Conservation (phyloP, 1,284 basidiomycete species). For the Leccinum pachyderme region DNA sequence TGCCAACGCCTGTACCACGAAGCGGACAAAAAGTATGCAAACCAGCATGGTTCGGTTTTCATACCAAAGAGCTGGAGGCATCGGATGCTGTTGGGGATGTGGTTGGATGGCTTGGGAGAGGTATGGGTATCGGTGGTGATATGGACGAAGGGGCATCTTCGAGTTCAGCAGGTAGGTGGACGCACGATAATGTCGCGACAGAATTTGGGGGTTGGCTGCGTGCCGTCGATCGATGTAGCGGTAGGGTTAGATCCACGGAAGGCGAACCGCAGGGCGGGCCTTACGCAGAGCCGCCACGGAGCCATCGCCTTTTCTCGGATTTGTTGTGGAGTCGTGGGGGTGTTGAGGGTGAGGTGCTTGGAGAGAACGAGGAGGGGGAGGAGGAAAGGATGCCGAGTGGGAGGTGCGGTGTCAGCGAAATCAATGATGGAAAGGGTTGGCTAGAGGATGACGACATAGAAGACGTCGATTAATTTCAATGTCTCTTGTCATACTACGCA, state of each 20-base stretch:
- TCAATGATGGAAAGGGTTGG: slow-evolving; percentile 44
- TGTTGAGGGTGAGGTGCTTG: slow-evolving; percentile 29
- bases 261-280: neutral
- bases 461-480: slow-evolving; percentile 33
- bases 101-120: slow-evolving; percentile 50
- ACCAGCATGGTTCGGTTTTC: slow-evolving; percentile 66
- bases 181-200: slow-evolving; percentile 47
- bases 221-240: slow-evolving; percentile 29
- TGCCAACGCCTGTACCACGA: slow-evolving; percentile 84
- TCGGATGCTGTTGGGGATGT: slow-evolving; percentile 58
- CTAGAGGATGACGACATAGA: slow-evolving; percentile 71
- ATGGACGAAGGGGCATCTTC: slow-evolving; percentile 25
- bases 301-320: slow-evolving; percentile 55
- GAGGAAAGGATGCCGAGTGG: slow-evolving; percentile 24
- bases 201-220: slow-evolving; percentile 63
- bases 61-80: slow-evolving; percentile 53
- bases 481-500: slow-evolving; percentile 1
- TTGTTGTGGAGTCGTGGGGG: slow-evolving; percentile 44
- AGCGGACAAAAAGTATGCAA: slow-evolving; percentile 78
- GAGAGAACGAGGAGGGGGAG: slow-evolving; percentile 28
- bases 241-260: slow-evolving; percentile 24
- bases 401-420: slow-evolving; percentile 4
- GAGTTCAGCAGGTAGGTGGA: slow-evolving; percentile 48
- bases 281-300: slow-evolving; percentile 35
- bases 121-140: slow-evolving; percentile 9